phyloP scores from a whole-genome alignment of 176 grass and related monocot species.

The Rhipidocladum racemiflorum region DNA sequence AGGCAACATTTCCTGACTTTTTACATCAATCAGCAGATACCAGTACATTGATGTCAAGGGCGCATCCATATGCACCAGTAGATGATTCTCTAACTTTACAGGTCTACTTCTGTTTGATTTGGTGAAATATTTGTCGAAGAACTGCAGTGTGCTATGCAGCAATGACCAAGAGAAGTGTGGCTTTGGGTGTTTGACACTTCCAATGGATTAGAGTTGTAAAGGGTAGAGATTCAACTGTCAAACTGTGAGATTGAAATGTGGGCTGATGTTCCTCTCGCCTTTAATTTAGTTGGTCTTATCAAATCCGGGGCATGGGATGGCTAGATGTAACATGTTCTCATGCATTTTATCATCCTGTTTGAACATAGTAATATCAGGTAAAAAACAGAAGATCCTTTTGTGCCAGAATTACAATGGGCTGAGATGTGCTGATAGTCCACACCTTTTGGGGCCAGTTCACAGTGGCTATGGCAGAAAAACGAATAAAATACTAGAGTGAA shows the following conservation, averaged over 20 bases:
- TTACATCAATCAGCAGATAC: constrained; percentile 49
- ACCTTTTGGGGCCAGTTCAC: background rate
- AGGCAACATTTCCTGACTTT: constrained; percentile 88
- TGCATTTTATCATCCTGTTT: background rate
- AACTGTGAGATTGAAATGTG: constrained; percentile 8
- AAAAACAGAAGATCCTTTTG: background rate
- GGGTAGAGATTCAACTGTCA: no score
- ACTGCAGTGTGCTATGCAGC: background rate
- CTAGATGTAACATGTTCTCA: constrained; percentile 1
- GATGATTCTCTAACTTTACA: constrained; percentile 87
- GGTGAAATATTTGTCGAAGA: constrained; percentile 16
- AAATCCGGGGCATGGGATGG: background rate
- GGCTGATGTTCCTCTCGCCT: constrained; percentile 2
- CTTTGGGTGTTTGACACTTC: background rate
- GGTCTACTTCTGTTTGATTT: no score
- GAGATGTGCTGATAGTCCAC: background rate
- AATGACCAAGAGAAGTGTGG: constrained; percentile 2
- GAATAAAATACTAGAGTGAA: no score
- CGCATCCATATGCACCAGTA: constrained; percentile 71
- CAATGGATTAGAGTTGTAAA: background rate
- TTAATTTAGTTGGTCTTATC: background rate
- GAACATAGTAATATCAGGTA: background rate
- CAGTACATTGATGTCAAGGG: constrained; percentile 49
- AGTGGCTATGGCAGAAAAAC: background rate
- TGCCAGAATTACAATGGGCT: background rate